Evolutionary conservation across 176 grass and related monocot species (phyloP), one percentile per base, ranked within the genome.

Genomic region (Cenchrus fungigraminus): DNA sequence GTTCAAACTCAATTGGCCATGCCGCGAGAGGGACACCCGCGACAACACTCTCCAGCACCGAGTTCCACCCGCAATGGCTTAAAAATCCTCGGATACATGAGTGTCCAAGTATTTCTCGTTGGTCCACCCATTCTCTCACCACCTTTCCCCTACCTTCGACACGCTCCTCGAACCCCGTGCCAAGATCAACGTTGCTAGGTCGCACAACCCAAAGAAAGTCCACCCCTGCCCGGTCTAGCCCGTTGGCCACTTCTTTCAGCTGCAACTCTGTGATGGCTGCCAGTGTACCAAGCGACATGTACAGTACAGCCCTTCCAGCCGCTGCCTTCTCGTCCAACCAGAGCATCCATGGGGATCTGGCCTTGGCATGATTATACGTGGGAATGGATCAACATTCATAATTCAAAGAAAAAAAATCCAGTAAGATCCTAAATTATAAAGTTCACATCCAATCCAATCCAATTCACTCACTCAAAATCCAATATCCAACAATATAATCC

Each of bases 1-100:
- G 77, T 1, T 79, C 77, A 32, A 65, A 65, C 14, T 50, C 61
- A 32, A 50, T 34, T 1, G 61, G 46, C 45, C 77, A 79, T 12
- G 22, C 77, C 1, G 15, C 77, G 25, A 79, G 10, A 0, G 77
- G 60, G 0, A 65, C 77, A 4, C 77, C 77, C 0, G 77, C 22
- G 6, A 13, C 16, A 1, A 79, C 25, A 42, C 74, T 76, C 54
- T 76, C 74, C 17, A 76, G 1, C 0, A 76, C 54, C 0, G 74
- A 58, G 34, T 77, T 77, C 74, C 74, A 77, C 9, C 74, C 74
- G 10, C 74, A 77, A 4, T 77, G 54, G 7, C 74, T 59, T 6
- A 59, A 6, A 16, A 59, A 77, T 0, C 77, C 77, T 34, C 15
- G 63, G 0, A 65, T 25, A 17, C 45, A 19, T 1, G 7, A 6